Conservation (phyloP, 2,329 filamentous ascomycete genomes). For the Helotiales sp. region DNA sequence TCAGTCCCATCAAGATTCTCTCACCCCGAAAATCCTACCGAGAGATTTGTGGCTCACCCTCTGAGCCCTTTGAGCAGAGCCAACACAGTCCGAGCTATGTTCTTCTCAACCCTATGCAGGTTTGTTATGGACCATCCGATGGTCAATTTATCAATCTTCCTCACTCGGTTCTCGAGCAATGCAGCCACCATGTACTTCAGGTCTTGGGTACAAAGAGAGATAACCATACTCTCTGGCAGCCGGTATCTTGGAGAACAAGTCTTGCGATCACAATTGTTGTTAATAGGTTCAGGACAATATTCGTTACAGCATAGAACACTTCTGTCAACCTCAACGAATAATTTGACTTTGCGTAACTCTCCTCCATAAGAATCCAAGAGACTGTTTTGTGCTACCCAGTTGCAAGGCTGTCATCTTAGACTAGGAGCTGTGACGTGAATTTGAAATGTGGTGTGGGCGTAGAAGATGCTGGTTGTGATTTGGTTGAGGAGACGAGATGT, state of each 20-base stretch:
- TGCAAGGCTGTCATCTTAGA: neutral
- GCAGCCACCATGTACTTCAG: neutral
- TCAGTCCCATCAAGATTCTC: neutral
- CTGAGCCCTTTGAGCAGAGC: neutral
- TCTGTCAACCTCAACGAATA: neutral
- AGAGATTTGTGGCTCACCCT: neutral
- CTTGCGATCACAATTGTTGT: neutral
- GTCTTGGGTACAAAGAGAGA: neutral
- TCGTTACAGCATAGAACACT: neutral
- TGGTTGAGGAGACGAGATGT: neutral
- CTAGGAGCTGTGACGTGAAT: neutral
- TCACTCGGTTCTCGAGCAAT: neutral
- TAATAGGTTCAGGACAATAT: neutral
- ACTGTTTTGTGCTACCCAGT: neutral
- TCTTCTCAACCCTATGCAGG: neutral
- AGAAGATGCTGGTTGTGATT: neutral
- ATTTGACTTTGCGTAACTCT: neutral
- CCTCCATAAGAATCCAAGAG: neutral
- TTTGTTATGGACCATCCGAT: neutral
- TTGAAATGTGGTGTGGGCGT: neutral
- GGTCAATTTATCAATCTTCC: neutral
- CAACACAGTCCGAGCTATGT: neutral
- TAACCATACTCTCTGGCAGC: neutral
- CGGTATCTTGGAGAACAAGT: neutral
- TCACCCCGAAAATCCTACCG: neutral